A percentile compares a stretch with the other conserved stretches of the same genome.
Evolutionary conservation across 768 basidiomycete species (phyloP).

Genomic region (Boletus sp.): DNA sequence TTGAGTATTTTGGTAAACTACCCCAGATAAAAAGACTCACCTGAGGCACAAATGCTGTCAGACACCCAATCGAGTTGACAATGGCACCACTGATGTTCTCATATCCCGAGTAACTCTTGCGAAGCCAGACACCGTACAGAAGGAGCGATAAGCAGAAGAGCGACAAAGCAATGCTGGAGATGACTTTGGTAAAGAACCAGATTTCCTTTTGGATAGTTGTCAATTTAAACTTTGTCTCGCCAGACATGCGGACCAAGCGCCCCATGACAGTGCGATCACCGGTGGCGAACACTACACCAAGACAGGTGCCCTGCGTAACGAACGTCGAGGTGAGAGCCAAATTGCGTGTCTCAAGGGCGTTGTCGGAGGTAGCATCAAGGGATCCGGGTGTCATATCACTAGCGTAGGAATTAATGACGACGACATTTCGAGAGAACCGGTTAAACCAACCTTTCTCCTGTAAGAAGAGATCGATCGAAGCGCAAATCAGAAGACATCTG

Average conservation of each 20-base stretch:
- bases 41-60: slow-evolving; percentile 44
- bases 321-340: slow-evolving; percentile 49
- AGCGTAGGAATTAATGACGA: neutral
- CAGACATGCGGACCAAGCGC: slow-evolving; percentile 54
- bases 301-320: slow-evolving; percentile 41
- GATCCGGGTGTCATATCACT: slow-evolving; percentile 46
- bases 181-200: slow-evolving; percentile 53
- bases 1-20: neutral
- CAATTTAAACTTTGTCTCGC: slow-evolving; percentile 43
- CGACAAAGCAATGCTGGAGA: slow-evolving; percentile 40
- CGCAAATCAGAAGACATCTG: slow-evolving; percentile 50
- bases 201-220: slow-evolving; percentile 49
- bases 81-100: slow-evolving; percentile 36
- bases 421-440: neutral
- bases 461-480: slow-evolving; percentile 54
- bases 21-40: slow-evolving; percentile 4
- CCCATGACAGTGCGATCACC: slow-evolving; percentile 50
- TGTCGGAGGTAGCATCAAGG: slow-evolving; percentile 47
- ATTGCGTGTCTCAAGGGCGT: slow-evolving; percentile 46
- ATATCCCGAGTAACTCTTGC: slow-evolving; percentile 32
- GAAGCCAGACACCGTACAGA: slow-evolving; percentile 44
- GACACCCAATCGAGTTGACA: slow-evolving; percentile 39
- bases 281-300: slow-evolving; percentile 41
- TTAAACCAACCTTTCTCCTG: slow-evolving; percentile 41
- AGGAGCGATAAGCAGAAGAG: slow-evolving; percentile 43